These are phyloP conservation scores for Hirsutella thompsonii DNA, from an alignment of 2,329 filamentous ascomycete species.

Conservation along the genomic window DNA sequence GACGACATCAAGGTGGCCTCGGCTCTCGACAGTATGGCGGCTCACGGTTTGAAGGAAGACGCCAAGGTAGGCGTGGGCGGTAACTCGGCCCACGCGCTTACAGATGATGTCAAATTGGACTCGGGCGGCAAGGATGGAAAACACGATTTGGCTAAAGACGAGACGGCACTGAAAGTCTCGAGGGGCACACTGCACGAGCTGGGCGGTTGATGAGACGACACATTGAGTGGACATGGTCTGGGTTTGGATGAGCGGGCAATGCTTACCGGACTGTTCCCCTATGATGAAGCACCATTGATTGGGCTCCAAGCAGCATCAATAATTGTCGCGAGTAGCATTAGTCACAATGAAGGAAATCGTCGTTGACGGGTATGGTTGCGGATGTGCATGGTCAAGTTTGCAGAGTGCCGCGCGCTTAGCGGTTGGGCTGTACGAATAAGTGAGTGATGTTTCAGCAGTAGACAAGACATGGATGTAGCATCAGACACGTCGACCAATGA, in stretches of 20 bases:
- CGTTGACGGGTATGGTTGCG: background rate
- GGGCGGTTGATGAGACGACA: background rate
- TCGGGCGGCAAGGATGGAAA: background rate
- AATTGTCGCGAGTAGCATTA: background rate
- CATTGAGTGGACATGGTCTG: no score
- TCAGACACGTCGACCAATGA: no score
- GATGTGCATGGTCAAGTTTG: background rate
- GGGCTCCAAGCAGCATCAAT: background rate
- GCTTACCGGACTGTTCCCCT: no score
- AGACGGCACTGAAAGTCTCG: background rate
- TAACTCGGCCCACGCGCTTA: background rate
- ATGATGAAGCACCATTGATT: background rate
- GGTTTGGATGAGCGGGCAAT: no score
- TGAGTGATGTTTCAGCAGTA: no score
- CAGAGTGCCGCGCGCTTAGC: background rate
- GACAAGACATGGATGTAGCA: no score
- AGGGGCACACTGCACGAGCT: background rate
- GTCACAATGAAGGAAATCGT: background rate
- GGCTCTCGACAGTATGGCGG: no score
- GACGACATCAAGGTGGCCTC: slow-evolving; percentile 1
- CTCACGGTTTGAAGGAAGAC: slow-evolving; percentile 4
- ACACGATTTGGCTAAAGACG: slow-evolving; percentile 1
- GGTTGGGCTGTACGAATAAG: no score
- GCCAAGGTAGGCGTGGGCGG: background rate
- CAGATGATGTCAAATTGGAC: slow-evolving; percentile 1